These are phyloP conservation scores for Taiwanofungus camphoratus DNA, from an alignment of 1,284 basidiomycete species.

Conservation along the genomic window DNA sequence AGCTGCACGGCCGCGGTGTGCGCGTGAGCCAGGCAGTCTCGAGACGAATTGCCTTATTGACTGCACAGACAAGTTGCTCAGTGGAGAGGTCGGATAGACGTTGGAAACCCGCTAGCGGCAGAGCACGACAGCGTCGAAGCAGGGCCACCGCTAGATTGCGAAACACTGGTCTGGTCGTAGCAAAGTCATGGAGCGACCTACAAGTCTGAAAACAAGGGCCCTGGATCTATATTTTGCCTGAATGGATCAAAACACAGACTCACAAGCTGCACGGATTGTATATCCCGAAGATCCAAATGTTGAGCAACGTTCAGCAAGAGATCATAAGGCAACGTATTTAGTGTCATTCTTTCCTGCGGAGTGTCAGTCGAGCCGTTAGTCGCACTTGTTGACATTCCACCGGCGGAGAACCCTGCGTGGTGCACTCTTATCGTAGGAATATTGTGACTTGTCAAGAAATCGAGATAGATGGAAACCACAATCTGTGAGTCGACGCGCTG, in stretches of 20 bases:
- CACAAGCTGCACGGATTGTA: slow-evolving; percentile 54
- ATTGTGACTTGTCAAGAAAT: too few relatives aligned
- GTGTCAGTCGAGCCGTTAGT: slow-evolving; percentile 12
- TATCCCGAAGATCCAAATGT: slow-evolving; percentile 51
- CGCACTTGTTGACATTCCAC: background rate
- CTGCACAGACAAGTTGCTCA: slow-evolving; percentile 49
- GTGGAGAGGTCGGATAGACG: slow-evolving; percentile 57
- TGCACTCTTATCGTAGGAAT: too few relatives aligned
- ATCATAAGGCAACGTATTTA: slow-evolving; percentile 59
- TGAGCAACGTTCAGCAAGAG: slow-evolving; percentile 59
- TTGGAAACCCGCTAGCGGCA: slow-evolving; percentile 64
- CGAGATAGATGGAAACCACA: too few relatives aligned
- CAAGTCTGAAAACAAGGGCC: slow-evolving; percentile 59
- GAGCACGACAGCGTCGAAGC: slow-evolving; percentile 55
- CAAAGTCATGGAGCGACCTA: slow-evolving; percentile 51
- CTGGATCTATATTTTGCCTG: too few relatives aligned
- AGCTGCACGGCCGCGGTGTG: slow-evolving; percentile 42
- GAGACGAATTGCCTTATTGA: slow-evolving; percentile 54
- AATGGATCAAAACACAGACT: slow-evolving; percentile 24
- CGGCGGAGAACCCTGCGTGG: too few relatives aligned
- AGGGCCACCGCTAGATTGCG: slow-evolving; percentile 55
- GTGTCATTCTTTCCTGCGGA: slow-evolving; percentile 21
- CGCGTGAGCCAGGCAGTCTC: slow-evolving; percentile 59
- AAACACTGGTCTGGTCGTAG: slow-evolving; percentile 59
- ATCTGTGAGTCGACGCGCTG: too few relatives aligned